Evolutionary conservation across 2,329 filamentous ascomycete species (phyloP), one percentile per base, ranked within the genome.

Genomic region (Coniella vitis): DNA sequence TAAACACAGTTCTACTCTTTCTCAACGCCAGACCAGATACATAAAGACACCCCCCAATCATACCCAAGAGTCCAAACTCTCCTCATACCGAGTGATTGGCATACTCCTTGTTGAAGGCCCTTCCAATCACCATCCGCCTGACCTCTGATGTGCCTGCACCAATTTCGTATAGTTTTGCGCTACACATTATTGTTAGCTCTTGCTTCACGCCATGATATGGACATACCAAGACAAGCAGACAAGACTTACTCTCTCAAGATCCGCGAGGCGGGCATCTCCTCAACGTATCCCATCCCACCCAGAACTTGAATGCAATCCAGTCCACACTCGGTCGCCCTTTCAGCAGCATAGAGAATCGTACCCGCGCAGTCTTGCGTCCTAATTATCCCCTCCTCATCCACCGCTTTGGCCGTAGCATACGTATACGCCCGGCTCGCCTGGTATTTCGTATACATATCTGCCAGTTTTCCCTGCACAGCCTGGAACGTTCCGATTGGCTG

Each of bases 371-470:
- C 91, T 65, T 95, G 86, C 0, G 90, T 96, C 49, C 78, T 76
- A 58, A 95, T 84, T 1, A 73, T 54, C 10, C 82, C 84, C 12
- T 79, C 71, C 64, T 91, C 87, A 59, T 96, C 91, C 17, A 96
- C 85, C 2, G 78, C 76, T 40, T 78, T 76, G 3, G 93, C 93
- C 0, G 90, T 90, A 34, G 76, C 71, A 62, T 95, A 95, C 0
- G 91, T 97, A 68, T 95, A 96, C 2, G 90, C 79, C n/a, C 83
- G 75, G 14, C 85, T 83, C 10, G 87, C 90, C 60, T 87, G 84
- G 51, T 93, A 79, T 67, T 95, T 95, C 41, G 90, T 96, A 70
- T 97, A 94, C 90, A 98, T 96, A 65, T 97, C 90, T 48, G 93
- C 90, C 39, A 97, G 76, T 63, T 90, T 91, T 49, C 87, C 91